Base-by-base conservation (phyloP, 805 yeast species). In the Candida sonorensis region DNA sequence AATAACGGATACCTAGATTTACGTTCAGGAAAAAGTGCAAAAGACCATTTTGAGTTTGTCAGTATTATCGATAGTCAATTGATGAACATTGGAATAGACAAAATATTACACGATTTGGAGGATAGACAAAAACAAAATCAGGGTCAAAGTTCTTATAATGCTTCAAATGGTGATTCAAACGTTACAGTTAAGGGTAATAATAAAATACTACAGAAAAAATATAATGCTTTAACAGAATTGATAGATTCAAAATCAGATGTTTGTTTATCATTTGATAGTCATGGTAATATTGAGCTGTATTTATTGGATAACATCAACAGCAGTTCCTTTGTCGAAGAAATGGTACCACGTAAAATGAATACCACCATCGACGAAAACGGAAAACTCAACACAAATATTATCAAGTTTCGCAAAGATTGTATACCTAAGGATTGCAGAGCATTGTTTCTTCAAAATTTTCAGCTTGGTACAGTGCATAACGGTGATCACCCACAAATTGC, bases 1-100 rank as follows among this genome's bases (percentile, higher is more conserved):
- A 60, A 64, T 28, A 77, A 84, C 75, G 80, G 79, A 1, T 57
- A 68, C 4, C 40, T 63, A 23, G 62, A 64, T 37, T 43, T 63
- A n/a, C 42, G 42, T 27, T 49, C 49, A 10, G 46, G 38, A 1
- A 26, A 27, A 2, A 29, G 40, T 5, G 12, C 17, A 1, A 33
- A 33, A 23, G 29, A 19, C 4, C 30, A 40, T 38, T 21, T 46
- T 10, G 42, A 50, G 22, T 53, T 49, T 13, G 48, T 55, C 3
- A 29, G 51, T 1, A 41, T 69, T 3, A 41, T 71, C 4, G 76
- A 71, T 34, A 61, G 58, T 35, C 44, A 48, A 17, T 44, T 54
- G 29, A 46, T 67, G 17, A 58, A 55, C 7, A 36, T 41, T 19
- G 57, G 61, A 3, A 25, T 54, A 12, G 39, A 36, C 20, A 45